Base-by-base conservation (phyloP, 1,284 basidiomycete species). In the Coniferiporia sulphurascens region DNA sequence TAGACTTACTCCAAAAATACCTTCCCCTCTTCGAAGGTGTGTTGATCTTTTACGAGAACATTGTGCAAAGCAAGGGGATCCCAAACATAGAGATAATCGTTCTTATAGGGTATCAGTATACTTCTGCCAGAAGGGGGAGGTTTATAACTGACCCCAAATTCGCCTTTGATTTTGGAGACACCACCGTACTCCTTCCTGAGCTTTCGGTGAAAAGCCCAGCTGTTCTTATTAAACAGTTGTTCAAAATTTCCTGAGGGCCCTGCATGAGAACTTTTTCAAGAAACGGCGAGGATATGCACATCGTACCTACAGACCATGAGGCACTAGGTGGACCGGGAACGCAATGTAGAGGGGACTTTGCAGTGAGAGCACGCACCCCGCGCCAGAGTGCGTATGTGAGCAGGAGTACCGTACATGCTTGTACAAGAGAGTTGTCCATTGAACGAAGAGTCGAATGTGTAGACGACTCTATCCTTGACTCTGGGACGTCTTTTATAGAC, bases 221-320 rank as follows among this genome's bases (percentile, higher is more conserved):
- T 78, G 64, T 82, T 76, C 1, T 72, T 56, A 53, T 74, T 76
- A 66, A 82, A 81, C 0, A 83, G 64, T 56, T 76, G 76, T 1
- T 70, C 71, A n/a, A 79, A 68, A 58, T 83, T 81, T 4, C 80
- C 81, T 81, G 61, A 22, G 34, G 13, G 46, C 6, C 27, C 27
- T 27, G 27, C 27, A 27, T 27, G 27, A 27, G 27, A 27, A 27
- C 27, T 27, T 27, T 27, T 27, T 27, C 27, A 27, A 10, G 12
- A 12, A 12, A 15, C 38, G 9, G 7, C 15, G 51, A 10, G n/a
- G 10, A 9, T 3, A 8, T 9, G 44, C 3, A 22, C 21, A 21
- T 46, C 27, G 27, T 27, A 55, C 53, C 53, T 32, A 15, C 22
- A 41, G 41, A 55, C 53, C 53, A 55, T 17, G 53, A 55, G 8